Conservation (phyloP, 2,329 filamentous ascomycete species). For the Alternaria novae-zelandiae region DNA sequence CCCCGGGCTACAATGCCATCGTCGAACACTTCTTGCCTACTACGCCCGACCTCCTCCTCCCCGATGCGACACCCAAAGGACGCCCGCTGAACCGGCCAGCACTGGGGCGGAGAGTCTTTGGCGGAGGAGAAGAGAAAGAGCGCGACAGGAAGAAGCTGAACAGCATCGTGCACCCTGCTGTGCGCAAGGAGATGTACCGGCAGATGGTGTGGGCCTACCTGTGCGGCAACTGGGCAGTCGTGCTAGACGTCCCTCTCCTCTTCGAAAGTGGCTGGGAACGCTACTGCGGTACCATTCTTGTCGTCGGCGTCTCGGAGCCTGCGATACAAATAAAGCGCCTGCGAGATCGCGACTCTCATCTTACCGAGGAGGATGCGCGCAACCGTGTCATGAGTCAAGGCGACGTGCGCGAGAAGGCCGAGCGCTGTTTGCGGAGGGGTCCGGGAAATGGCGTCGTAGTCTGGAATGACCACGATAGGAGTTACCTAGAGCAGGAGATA, state of each 20-base stretch:
- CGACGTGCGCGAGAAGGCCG: constrained; percentile 83
- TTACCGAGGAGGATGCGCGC: constrained; percentile 84
- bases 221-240: constrained; percentile 81
- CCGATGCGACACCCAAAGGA: constrained; percentile 64
- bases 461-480: constrained; percentile 84
- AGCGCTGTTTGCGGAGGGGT: constrained; percentile 71
- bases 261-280: constrained; percentile 88
- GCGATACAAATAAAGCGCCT: constrained; percentile 82
- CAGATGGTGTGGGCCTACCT: constrained; percentile 76
- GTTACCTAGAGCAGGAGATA: constrained; percentile 72
- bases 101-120: constrained; percentile 86
- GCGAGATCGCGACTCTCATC: constrained; percentile 74
- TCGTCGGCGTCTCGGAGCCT: constrained; percentile 83
- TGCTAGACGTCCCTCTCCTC: constrained; percentile 89
- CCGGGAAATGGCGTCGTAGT: constrained; percentile 74
- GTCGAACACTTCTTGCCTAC: constrained; percentile 79
- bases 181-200: constrained; percentile 81
- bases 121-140: constrained; percentile 71
- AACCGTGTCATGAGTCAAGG: constrained; percentile 87
- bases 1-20: constrained; percentile 80
- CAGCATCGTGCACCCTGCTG: constrained; percentile 89
- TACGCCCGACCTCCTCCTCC: constrained; percentile 84
- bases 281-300: constrained; percentile 82
- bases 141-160: constrained; percentile 81
- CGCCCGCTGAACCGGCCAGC: constrained; percentile 84